These are phyloP conservation scores for Beta vulgaris DNA, from an alignment of 148 eudicot genomes.

Conservation along the genomic window DNA sequence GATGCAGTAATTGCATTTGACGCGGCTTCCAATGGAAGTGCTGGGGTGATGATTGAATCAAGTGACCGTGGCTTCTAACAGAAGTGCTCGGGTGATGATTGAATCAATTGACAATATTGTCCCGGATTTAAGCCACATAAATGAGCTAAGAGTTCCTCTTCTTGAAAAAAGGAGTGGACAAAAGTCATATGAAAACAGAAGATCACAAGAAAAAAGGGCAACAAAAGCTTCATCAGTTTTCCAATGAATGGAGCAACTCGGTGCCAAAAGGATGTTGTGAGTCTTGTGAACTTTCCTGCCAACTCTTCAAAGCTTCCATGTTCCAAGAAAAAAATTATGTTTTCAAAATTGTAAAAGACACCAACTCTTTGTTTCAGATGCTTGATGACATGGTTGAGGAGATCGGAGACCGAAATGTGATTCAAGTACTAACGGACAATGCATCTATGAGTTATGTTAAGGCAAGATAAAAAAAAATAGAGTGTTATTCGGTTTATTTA, in stretches of 20 bases:
- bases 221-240: neutral
- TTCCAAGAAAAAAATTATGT: neutral
- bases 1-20: conserved; percentile 4
- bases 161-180: neutral
- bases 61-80: neutral
- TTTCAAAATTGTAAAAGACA: neutral
- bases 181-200: neutral
- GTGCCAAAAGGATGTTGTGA: neutral
- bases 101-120: neutral
- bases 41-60: neutral
- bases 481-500: too few species aligned
- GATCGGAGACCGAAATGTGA: neutral
- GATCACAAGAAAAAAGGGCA: neutral
- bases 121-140: neutral
- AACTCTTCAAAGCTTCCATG: neutral
- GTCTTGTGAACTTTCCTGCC: neutral
- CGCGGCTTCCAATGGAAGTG: neutral
- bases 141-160: neutral
- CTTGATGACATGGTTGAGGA: neutral
- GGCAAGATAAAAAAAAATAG: neutral
- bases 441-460: neutral
- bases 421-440: neutral
- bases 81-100: neutral
- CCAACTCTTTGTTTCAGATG: neutral
- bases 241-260: neutral